Conservation (phyloP, 768 basidiomycete species). For the Lentinula lateritia region DNA sequence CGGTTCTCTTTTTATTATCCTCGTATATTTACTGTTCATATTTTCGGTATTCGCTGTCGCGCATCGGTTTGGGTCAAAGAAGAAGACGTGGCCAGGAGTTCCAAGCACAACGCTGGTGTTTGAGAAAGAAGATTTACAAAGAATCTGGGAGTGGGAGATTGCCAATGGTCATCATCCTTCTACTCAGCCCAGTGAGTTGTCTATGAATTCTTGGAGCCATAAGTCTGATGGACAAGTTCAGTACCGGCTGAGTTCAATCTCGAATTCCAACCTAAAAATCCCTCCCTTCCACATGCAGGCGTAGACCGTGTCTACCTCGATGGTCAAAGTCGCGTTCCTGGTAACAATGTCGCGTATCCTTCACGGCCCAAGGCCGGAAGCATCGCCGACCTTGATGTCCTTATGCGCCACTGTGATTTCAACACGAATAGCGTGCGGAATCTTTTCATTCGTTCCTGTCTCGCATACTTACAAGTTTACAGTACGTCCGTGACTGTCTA, state of each 20-base stretch:
- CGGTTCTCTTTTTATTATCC: constrained; percentile 47
- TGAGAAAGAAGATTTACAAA: constrained; percentile 63
- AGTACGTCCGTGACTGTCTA: constrained; percentile 96
- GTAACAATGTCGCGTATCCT: constrained; percentile 68
- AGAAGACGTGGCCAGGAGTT: constrained; percentile 30
- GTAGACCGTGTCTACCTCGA: constrained; percentile 75
- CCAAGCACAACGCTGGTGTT: constrained; percentile 60
- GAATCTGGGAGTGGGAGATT: constrained; percentile 93
- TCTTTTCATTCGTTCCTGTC: not conserved
- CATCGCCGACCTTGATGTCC: constrained; percentile 83
- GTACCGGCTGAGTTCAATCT: not conserved
- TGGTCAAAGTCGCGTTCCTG: constrained; percentile 51
- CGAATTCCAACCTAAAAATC: constrained; percentile 4
- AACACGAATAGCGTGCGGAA: constrained; percentile 62
- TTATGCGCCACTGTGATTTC: constrained; percentile 94
- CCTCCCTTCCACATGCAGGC: constrained; percentile 31
- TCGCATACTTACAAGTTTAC: constrained; percentile 8
- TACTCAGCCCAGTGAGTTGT: constrained; percentile 52
- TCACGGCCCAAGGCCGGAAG: constrained; percentile 82
- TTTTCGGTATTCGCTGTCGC: constrained; percentile 42
- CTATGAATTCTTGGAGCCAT: constrained; percentile 6
- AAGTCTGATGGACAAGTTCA: not conserved
- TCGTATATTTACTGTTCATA: constrained; percentile 46
- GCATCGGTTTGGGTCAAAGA: constrained; percentile 35
- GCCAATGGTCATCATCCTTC: constrained; percentile 87